A percentile compares a stretch with the other conserved stretches of the same genome.
These are phyloP conservation scores for Trichoderma parareesei DNA, from an alignment of 495 filamentous ascomycete genomes.

Conservation along the genomic window DNA sequence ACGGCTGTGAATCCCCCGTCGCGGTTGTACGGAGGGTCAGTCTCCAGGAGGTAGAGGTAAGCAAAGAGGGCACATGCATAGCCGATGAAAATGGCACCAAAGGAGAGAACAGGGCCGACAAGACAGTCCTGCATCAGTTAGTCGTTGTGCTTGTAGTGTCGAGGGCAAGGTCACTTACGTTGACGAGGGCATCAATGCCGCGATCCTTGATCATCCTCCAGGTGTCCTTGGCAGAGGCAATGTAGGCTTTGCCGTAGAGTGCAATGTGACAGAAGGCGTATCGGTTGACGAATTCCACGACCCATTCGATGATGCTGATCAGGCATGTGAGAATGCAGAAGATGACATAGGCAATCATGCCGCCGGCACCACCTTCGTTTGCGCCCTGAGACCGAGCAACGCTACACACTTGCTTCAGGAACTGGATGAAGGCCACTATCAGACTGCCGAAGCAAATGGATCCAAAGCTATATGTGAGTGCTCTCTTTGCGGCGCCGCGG, in stretches of 20 bases:
- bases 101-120: conserved; percentile 80
- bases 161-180: conserved; percentile 23
- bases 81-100: conserved; percentile 75
- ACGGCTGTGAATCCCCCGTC: conserved; percentile 53
- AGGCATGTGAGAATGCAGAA: conserved; percentile 69
- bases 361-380: conserved; percentile 59
- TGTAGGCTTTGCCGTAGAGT: conserved; percentile 79
- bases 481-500: conserved; percentile 63
- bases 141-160: too few species aligned
- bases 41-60: conserved; percentile 73
- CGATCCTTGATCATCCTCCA: conserved; percentile 88
- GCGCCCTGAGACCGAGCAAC: conserved; percentile 59
- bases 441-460: conserved; percentile 81
- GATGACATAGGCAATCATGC: conserved; percentile 37
- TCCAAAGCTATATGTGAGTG: conserved; percentile 85
- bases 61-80: conserved; percentile 74
- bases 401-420: conserved; percentile 67
- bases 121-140: conserved; percentile 53
- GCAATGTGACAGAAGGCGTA: conserved; percentile 93
- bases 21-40: conserved; percentile 67
- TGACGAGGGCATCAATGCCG: conserved; percentile 80
- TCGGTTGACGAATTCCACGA: conserved; percentile 66
- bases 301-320: conserved; percentile 75
- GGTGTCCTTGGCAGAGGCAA: conserved; percentile 78
- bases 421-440: conserved; percentile 80